These are phyloP conservation scores for Cercospora zeina DNA, from an alignment of 2,329 filamentous ascomycete species.

Conservation along the genomic window DNA sequence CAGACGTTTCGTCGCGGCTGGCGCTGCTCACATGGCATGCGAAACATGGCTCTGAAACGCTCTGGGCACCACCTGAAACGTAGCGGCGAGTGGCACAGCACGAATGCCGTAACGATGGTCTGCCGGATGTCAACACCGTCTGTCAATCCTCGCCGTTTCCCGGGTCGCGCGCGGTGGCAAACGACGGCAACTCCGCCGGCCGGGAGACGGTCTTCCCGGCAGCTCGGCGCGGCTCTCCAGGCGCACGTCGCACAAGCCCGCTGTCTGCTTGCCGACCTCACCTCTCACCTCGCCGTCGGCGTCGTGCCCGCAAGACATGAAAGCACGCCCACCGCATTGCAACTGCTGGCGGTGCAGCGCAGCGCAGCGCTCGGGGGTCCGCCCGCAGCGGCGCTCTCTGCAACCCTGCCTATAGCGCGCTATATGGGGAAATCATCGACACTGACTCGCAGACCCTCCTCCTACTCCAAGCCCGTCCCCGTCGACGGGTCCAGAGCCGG, in stretches of 20 bases:
- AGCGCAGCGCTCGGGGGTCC: too few species aligned
- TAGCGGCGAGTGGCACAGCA: background rate
- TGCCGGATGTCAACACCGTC: background rate
- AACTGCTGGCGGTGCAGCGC: conserved; percentile 12
- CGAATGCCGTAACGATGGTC: conserved; percentile 18
- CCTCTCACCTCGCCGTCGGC: background rate
- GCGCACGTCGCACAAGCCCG: background rate
- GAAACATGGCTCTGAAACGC: conserved; percentile 15
- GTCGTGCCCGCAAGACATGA: background rate
- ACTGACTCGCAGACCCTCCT: conserved; percentile 12
- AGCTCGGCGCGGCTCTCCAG: background rate
- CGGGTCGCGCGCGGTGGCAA: background rate
- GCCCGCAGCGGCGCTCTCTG: conserved; percentile 4
- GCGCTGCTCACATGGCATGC: conserved; percentile 11
- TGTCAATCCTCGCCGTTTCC: background rate
- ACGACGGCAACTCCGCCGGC: background rate
- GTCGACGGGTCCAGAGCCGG: conserved; percentile 18
- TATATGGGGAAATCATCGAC: conserved; percentile 24
- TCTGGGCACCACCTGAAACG: conserved; percentile 11
- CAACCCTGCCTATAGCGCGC: conserved; percentile 22
- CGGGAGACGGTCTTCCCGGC: background rate
- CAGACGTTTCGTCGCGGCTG: conserved; percentile 6
- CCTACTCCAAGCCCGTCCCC: background rate
- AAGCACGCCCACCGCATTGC: background rate
- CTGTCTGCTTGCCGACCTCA: conserved; percentile 8